Evolutionary conservation across 306 rosid genomes (phyloP).

Genomic region (Canavalia gladiata): DNA sequence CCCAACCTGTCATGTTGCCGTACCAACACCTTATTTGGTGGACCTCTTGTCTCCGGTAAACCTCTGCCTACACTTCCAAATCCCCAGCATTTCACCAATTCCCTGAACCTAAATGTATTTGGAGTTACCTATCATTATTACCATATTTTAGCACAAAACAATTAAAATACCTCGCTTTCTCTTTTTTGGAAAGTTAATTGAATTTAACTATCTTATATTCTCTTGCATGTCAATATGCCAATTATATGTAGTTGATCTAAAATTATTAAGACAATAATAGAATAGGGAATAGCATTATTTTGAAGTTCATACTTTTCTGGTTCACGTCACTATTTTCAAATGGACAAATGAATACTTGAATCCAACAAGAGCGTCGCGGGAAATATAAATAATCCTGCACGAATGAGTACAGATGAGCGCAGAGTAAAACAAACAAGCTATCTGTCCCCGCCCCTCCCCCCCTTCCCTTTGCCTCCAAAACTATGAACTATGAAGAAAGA

Average conservation of each 20-base stretch:
- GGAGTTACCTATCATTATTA: background rate
- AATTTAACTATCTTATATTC: background rate
- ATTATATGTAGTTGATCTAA: background rate
- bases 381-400: conserved; percentile 39
- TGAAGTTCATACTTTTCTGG: background rate
- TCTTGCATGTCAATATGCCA: background rate
- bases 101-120: background rate
- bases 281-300: background rate
- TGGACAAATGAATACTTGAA: conserved; percentile 39
- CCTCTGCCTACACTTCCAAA: background rate
- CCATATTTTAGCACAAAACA: background rate
- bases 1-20: too few relatives aligned
- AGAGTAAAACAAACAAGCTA: conserved; percentile 41
- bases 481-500: conserved; percentile 58
- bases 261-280: background rate
- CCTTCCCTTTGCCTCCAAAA: conserved; percentile 48
- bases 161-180: background rate
- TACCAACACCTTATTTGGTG: background rate
- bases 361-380: conserved; percentile 22
- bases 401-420: conserved; percentile 34
- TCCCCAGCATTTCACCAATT: background rate
- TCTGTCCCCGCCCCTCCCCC: background rate
- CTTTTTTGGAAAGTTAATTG: background rate
- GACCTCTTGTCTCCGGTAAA: background rate
- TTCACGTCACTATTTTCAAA: conserved; percentile 17